Conservation (phyloP, 2,329 filamentous ascomycete genomes). For the Periglandula ipomoeae region DNA sequence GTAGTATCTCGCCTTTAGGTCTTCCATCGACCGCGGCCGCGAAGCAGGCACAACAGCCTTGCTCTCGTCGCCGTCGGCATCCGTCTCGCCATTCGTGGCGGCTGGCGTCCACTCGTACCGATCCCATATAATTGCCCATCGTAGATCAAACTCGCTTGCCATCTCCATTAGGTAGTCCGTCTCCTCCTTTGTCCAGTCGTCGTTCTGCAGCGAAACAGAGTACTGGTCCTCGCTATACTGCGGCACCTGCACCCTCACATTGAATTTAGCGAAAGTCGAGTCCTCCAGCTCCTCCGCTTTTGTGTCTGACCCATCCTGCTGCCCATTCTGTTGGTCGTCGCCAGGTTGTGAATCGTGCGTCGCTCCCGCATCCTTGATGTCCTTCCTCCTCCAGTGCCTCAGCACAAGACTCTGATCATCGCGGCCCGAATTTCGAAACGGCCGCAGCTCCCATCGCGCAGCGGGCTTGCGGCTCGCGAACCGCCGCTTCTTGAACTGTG, state of each 20-base stretch:
- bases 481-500: constrained; percentile 50
- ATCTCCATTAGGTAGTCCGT: constrained; percentile 82
- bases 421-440: constrained; percentile 73
- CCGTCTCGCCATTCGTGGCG: constrained; percentile 34
- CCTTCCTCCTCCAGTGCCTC: constrained; percentile 69
- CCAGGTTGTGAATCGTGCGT: constrained; percentile 8
- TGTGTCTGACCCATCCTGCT: constrained; percentile 11
- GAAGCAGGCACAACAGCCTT: constrained; percentile 45
- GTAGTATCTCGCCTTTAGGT: constrained; percentile 88
- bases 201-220: constrained; percentile 58
- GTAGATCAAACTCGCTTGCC: constrained; percentile 69
- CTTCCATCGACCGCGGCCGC: constrained; percentile 66
- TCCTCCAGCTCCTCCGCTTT: constrained; percentile 36
- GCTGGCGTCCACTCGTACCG: constrained; percentile 68
- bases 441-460: constrained; percentile 54
- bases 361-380: constrained; percentile 24
- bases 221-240: constrained; percentile 86
- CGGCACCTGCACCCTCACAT: constrained; percentile 69
- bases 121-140: constrained; percentile 88
- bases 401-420: constrained; percentile 57
- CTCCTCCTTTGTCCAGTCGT: constrained; percentile 84
- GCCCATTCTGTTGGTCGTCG: constrained; percentile 19
- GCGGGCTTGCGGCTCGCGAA: constrained; percentile 46
- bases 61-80: constrained; percentile 34
- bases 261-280: constrained; percentile 74